These are phyloP conservation scores for Lipomyces sp. DNA, from an alignment of 805 yeast genomes.

Conservation along the genomic window DNA sequence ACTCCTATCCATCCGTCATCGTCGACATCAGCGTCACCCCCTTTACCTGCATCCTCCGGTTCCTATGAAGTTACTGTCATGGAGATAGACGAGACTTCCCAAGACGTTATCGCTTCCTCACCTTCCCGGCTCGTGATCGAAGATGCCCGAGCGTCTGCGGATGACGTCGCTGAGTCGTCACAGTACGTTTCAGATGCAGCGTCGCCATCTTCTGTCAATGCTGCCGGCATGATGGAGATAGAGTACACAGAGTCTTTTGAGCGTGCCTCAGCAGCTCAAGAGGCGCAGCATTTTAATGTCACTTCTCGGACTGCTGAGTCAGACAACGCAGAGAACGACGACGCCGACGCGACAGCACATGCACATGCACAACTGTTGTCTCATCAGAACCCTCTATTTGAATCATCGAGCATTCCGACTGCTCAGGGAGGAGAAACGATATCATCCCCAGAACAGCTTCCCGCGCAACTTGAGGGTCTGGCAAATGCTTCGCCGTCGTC, in stretches of 20 bases:
- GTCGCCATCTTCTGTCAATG: background rate
- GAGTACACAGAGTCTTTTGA: conserved; percentile 5
- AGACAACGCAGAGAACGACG: background rate
- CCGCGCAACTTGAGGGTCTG: conserved; percentile 4
- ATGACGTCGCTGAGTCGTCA: background rate
- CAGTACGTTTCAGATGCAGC: background rate
- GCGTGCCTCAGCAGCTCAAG: too few species aligned
- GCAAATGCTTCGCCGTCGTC: conserved; percentile 4
- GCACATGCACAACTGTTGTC: background rate
- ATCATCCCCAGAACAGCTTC: background rate
- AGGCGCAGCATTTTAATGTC: background rate
- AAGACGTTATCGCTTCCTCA: background rate
- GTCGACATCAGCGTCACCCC: too few species aligned
- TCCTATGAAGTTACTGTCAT: background rate
- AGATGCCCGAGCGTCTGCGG: background rate
- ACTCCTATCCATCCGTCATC: too few species aligned
- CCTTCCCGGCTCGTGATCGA: background rate
- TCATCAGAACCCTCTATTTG: conserved; percentile 9
- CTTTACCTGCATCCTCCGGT: too few species aligned
- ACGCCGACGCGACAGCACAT: background rate
- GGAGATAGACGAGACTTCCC: conserved; percentile 8
- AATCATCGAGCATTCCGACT: background rate
- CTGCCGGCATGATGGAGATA: conserved; percentile 4
- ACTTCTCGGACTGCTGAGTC: background rate
- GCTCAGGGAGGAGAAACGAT: background rate